Evolutionary conservation across 257 asterid genomes (phyloP).

Genomic region (Petunia secreta): DNA sequence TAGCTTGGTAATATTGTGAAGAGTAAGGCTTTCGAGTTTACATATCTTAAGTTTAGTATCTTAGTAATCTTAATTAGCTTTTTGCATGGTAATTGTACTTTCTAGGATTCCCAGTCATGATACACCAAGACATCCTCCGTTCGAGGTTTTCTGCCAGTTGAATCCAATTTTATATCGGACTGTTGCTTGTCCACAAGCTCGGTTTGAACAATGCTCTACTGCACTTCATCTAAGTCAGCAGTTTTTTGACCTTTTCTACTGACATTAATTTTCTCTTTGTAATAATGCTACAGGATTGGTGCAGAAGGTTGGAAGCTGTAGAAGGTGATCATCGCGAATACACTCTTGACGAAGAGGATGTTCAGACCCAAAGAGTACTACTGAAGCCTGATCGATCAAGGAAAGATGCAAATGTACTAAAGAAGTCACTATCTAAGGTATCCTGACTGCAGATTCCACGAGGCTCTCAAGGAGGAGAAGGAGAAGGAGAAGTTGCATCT

Average conservation of each 20-base stretch:
- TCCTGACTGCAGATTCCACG: conserved; percentile 25
- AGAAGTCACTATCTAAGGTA: conserved; percentile 33
- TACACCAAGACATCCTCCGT: background rate
- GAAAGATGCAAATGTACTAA: conserved; percentile 32
- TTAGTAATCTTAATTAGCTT: background rate
- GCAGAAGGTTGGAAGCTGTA: conserved; percentile 27
- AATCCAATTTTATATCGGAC: background rate
- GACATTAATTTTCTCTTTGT: background rate
- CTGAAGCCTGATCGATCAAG: conserved; percentile 33
- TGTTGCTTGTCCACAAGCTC: conserved; percentile 3
- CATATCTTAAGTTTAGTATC: background rate
- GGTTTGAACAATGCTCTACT: background rate
- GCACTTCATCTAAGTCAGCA: conserved; percentile 7
- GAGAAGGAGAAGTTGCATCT: conserved; percentile 24
- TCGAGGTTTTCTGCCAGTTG: background rate
- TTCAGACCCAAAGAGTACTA: conserved; percentile 18
- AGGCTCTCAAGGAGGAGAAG: conserved; percentile 34
- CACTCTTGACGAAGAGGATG: conserved; percentile 32
- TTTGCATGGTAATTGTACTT: background rate
- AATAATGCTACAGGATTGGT: conserved; percentile 21
- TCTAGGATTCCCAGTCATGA: background rate
- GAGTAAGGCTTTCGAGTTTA: background rate
- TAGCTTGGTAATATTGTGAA: background rate
- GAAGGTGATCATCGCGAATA: conserved; percentile 29
- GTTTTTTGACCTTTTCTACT: background rate